Percentiles rank a stretch among this genome's conserved stretches.
Conservation (phyloP, 345 rosid genomes). For the Murraya paniculata region DNA sequence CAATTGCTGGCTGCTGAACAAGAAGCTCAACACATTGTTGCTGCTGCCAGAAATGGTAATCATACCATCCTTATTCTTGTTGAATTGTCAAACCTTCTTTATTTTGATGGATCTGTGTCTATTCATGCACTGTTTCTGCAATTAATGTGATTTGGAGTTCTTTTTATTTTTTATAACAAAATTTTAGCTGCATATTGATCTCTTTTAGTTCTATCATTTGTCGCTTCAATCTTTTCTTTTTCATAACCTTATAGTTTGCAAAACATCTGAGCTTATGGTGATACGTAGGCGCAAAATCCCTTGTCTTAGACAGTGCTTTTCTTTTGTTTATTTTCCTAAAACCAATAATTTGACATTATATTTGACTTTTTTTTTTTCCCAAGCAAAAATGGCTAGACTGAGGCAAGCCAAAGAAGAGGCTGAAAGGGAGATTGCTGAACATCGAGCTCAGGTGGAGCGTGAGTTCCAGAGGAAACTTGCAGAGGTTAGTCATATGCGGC, state of each 20-base stretch:
- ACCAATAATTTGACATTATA: background rate
- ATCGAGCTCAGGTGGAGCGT: constrained; percentile 70
- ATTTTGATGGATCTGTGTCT: background rate
- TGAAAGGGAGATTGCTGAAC: constrained; percentile 71
- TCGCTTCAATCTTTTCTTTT: background rate
- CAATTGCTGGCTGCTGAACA: constrained; percentile 89
- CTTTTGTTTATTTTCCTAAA: background rate
- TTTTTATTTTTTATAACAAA: background rate
- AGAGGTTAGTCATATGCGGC: constrained; percentile 47
- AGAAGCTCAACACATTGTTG: constrained; percentile 89
- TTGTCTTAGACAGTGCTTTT: background rate
- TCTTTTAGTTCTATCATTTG: background rate
- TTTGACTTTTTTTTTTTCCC: background rate
- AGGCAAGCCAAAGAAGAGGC: constrained; percentile 98
- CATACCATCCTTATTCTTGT: background rate
- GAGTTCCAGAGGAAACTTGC: constrained; percentile 81
- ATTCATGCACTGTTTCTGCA: background rate
- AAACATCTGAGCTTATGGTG: background rate
- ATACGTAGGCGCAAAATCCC: background rate
- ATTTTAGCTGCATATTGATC: background rate
- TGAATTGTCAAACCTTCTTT: background rate
- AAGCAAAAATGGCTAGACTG: constrained; percentile 77
- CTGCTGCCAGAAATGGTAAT: constrained; percentile 61
- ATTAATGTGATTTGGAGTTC: background rate
- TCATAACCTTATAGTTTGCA: background rate